These are phyloP conservation scores for Sporothrix variecibatus DNA, from an alignment of 2,329 filamentous ascomycete genomes.

Conservation along the genomic window DNA sequence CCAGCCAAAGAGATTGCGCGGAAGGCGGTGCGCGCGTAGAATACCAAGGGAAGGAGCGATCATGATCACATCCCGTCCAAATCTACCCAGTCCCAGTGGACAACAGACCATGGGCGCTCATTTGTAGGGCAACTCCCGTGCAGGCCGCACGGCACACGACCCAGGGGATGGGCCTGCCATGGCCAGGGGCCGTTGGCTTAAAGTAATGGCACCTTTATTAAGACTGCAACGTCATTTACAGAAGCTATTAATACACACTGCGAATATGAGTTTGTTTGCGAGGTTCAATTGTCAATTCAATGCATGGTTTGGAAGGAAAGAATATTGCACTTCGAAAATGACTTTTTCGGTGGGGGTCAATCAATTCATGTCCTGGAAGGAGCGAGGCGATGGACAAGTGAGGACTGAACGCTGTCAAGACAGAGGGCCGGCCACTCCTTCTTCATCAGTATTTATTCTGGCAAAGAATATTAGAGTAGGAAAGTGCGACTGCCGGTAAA, in stretches of 20 bases:
- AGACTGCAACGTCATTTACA: neutral
- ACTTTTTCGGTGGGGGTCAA: constrained; percentile 5
- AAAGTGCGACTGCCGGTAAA: neutral
- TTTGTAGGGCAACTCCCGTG: neutral
- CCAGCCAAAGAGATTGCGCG: neutral
- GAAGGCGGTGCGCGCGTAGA: neutral
- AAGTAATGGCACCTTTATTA: neutral
- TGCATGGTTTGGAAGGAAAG: neutral
- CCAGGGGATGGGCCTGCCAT: neutral
- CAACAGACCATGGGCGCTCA: neutral
- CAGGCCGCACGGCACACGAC: constrained; percentile 11
- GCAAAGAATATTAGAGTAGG: neutral
- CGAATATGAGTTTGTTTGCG: neutral
- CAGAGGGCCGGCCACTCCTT: neutral
- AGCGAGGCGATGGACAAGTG: neutral
- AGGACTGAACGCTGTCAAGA: neutral
- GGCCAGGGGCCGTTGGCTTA: neutral
- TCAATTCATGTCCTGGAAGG: neutral
- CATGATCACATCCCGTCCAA: neutral
- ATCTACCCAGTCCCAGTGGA: neutral
- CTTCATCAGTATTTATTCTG: neutral
- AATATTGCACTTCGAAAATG: neutral
- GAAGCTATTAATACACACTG: neutral
- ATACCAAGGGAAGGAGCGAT: neutral
- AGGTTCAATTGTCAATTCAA: neutral